phyloP scores from a whole-genome alignment of 768 basidiomycete species.

The Panaeolus papilionaceus region DNA sequence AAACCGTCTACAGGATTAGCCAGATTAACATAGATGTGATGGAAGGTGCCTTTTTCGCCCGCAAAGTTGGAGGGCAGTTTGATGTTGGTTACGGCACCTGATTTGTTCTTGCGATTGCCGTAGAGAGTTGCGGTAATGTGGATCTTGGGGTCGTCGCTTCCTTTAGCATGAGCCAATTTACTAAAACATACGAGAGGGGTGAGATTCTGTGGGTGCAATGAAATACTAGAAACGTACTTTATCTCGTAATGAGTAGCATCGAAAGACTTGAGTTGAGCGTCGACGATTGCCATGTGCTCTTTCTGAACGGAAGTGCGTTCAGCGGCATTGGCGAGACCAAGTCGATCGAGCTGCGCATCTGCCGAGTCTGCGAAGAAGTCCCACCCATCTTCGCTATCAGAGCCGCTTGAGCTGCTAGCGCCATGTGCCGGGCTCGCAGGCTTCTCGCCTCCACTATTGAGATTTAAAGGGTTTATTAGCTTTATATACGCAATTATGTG shows the following conservation, averaged over 20 bases:
- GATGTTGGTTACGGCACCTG: neutral
- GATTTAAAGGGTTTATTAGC: no score
- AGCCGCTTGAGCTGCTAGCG: neutral
- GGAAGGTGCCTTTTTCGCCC: neutral
- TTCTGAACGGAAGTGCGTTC: neutral
- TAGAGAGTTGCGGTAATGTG: neutral
- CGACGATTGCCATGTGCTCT: neutral
- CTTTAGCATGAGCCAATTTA: neutral
- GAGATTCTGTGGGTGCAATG: neutral
- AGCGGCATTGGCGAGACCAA: neutral
- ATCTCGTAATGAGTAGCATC: neutral
- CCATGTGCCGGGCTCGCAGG: no score
- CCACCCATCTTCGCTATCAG: neutral
- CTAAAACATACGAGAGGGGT: neutral
- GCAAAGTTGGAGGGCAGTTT: neutral
- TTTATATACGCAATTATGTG: no score
- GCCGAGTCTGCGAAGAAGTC: neutral
- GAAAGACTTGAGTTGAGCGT: neutral
- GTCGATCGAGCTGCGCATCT: neutral
- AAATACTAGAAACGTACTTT: neutral
- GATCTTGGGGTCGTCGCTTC: neutral
- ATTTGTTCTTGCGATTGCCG: neutral
- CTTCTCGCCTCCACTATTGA: no score
- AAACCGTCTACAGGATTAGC: neutral
- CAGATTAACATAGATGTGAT: neutral